These are phyloP conservation scores for Diaporthe sp. DNA, from an alignment of 2,329 filamentous ascomycete genomes.

Conservation along the genomic window DNA sequence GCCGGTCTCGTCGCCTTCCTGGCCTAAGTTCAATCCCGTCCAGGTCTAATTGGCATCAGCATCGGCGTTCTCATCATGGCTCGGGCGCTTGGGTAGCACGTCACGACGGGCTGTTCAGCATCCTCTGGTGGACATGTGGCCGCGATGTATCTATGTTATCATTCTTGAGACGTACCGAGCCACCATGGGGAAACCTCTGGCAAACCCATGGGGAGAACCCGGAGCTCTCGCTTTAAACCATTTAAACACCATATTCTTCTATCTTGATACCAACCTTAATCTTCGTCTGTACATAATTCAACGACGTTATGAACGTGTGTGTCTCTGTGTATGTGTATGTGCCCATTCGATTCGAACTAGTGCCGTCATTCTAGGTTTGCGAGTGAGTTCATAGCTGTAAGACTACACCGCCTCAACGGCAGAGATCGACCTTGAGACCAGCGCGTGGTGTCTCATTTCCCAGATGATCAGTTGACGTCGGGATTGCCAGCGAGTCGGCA, in stretches of 20 bases:
- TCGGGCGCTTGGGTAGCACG: conserved; percentile 43
- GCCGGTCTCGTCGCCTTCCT: conserved; percentile 68
- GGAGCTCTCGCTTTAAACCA: conserved; percentile 36
- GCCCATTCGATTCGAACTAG: background rate
- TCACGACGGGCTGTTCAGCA: conserved; percentile 23
- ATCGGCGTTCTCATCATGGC: conserved; percentile 53
- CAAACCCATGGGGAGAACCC: conserved; percentile 29
- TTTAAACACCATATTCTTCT: conserved; percentile 27
- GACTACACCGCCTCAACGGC: conserved; percentile 8
- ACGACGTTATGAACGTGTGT: conserved; percentile 17
- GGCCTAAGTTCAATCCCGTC: conserved; percentile 56
- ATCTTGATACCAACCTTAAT: conserved; percentile 28
- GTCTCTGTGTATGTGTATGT: background rate
- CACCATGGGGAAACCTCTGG: conserved; percentile 33
- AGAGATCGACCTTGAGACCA: conserved; percentile 7
- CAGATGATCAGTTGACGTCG: conserved; percentile 14
- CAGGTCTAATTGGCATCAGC: conserved; percentile 44
- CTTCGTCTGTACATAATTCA: conserved; percentile 28
- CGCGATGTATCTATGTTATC: conserved; percentile 35
- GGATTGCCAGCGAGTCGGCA: background rate
- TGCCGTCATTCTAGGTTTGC: background rate
- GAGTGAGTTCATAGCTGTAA: background rate
- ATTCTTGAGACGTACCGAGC: conserved; percentile 38
- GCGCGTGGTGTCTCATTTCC: conserved; percentile 38
- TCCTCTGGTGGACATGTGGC: conserved; percentile 24